Conservation (phyloP, 228 moss, liverwort and hornwort genomes). For the Sphagnum magellanicum region DNA sequence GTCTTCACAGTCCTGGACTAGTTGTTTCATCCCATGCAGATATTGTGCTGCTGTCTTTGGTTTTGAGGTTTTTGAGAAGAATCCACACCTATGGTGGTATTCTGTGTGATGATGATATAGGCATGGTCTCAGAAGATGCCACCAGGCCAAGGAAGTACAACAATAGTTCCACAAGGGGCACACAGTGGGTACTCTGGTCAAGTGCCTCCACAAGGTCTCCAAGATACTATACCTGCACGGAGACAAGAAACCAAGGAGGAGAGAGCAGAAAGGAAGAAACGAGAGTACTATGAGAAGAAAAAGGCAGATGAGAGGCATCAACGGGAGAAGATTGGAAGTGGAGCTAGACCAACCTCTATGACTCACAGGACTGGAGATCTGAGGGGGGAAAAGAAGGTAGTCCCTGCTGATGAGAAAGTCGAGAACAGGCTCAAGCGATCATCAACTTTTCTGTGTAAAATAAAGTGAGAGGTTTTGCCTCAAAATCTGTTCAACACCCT, state of each 20-base stretch:
- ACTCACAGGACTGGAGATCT: slow-evolving; percentile 45
- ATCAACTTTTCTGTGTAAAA: slow-evolving; percentile 99
- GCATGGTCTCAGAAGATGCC: slow-evolving; percentile 18
- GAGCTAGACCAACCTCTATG: slow-evolving; percentile 23
- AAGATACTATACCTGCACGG: slow-evolving; percentile 36
- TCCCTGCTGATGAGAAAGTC: slow-evolving; percentile 58
- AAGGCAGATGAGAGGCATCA: slow-evolving; percentile 66
- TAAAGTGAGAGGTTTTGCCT: slow-evolving; percentile 47
- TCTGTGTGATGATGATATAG: neutral
- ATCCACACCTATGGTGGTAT: neutral
- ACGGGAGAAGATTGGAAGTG: slow-evolving; percentile 40
- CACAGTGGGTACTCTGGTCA: slow-evolving; percentile 2
- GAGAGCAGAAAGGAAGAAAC: slow-evolving; percentile 78
- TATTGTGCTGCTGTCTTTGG: neutral
- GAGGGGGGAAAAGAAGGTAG: slow-evolving; percentile 60
- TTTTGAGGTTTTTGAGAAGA: neutral
- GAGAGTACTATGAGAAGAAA: slow-evolving; percentile 78
- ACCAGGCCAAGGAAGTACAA: slow-evolving; percentile 10
- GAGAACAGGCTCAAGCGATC: slow-evolving; percentile 94
- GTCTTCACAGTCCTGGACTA: neutral
- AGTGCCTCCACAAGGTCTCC: slow-evolving; percentile 6
- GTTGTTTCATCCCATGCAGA: neutral
- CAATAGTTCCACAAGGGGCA: slow-evolving; percentile 16
- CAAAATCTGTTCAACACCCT: no score
- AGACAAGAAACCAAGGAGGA: slow-evolving; percentile 88